Evolutionary conservation across 2,329 filamentous ascomycete genomes (phyloP), one percentile per base, ranked within the genome.

Genomic region (Trichoderma endophyticum): DNA sequence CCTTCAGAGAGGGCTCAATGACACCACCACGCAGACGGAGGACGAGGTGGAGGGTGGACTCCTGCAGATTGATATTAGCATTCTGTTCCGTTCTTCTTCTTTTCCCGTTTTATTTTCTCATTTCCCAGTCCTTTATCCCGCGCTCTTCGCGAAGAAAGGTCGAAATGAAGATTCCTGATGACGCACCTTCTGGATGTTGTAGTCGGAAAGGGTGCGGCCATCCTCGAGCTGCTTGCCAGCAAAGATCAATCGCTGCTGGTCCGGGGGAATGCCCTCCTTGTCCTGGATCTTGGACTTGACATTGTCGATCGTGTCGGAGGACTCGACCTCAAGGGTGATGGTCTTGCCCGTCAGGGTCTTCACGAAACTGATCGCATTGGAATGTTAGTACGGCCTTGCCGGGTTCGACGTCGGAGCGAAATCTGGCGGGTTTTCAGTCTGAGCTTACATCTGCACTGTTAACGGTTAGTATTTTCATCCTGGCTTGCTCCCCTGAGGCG

Each of bases 301-400:
- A 91, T 98, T 98, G 91, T 98, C 95, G 89, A 98, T 98, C 82
- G 95, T 98, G 87, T 98, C 95, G 83, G 91, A 94, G 82, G 94
- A 97, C 92, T 98, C 95, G 85, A 98, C 95, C 92, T 98, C 95
- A 82, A 98, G 92, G 87, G 96, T 98, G 90, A 98, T 98, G 86
- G 95, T 98, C 93, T 98, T 98, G 88, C 96, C 95, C 90, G 95
- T 98, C 83, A 98, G 94, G 90, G 95, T 98, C 92, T 98, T 98
- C 88, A 98, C 95, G 92, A 98, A 98, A 92, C 93, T 97, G 86
- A 24, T 59, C 72, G 78, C 71, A 73, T 61, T 60, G 21, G 21
- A 21, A 21, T 71, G 78, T 82, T 74, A 80, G 78, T 80, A 79
- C 71, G 62, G 56, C 70, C 57, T 70, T 59, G 73, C 73, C 73